These are phyloP conservation scores for Tulasnella calospora DNA, from an alignment of 768 basidiomycete species.

Conservation along the genomic window DNA sequence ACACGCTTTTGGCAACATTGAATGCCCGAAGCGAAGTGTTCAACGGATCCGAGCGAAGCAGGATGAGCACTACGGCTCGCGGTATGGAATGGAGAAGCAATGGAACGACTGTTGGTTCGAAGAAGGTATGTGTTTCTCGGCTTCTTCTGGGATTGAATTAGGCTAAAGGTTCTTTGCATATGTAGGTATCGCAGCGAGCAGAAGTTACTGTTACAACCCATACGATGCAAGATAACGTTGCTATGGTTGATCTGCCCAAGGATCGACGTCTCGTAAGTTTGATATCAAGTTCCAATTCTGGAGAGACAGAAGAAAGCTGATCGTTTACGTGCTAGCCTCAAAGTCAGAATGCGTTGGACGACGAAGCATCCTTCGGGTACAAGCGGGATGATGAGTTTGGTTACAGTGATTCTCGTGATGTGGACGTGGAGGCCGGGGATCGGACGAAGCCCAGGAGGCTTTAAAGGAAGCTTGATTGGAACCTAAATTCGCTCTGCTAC, in stretches of 20 bases:
- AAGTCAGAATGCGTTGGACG: not conserved
- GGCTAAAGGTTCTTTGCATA: not conserved
- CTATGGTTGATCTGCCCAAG: conserved; percentile 10
- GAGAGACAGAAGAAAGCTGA: not conserved
- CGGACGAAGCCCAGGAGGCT: not conserved
- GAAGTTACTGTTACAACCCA: not conserved
- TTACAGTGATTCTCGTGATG: not conserved
- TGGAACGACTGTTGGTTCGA: conserved; percentile 5
- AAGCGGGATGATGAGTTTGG: not conserved
- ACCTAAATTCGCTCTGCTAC: too few relatives aligned
- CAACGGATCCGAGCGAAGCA: conserved; percentile 9
- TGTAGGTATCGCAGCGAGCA: not conserved
- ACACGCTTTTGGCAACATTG: conserved; percentile 27
- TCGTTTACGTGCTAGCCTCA: not conserved
- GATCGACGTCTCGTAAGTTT: conserved; percentile 5
- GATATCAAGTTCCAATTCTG: not conserved
- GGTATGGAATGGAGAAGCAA: conserved; percentile 8
- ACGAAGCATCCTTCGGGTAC: not conserved
- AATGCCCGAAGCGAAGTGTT: conserved; percentile 24
- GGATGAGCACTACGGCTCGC: not conserved
- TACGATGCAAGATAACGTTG: conserved; percentile 3
- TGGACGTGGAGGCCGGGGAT: not conserved
- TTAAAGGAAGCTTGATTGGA: not conserved
- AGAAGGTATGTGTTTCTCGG: not conserved
- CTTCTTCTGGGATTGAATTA: not conserved